Percentiles rank a stretch among this genome's conserved stretches.
phyloP scores from a whole-genome alignment of 2,329 filamentous ascomycete genomes.

The Colletotrichum liriopes region DNA sequence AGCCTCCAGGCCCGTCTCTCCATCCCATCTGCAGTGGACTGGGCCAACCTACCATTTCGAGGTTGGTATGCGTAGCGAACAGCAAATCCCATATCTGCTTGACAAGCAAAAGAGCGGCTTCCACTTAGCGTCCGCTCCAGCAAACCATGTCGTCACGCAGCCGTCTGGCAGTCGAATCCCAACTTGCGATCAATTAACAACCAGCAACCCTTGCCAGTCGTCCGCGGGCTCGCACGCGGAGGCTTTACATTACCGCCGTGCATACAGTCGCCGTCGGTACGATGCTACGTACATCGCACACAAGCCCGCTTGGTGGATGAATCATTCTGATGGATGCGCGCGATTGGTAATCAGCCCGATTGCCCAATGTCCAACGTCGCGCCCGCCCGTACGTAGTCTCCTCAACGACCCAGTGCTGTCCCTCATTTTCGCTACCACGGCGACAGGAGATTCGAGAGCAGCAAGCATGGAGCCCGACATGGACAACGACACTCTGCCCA shows the following conservation, averaged over 20 bases:
- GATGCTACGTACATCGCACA: not conserved
- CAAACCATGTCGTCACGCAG: not conserved
- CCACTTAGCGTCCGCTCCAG: not conserved
- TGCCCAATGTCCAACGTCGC: not conserved
- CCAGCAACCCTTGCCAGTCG: slow-evolving; percentile 7
- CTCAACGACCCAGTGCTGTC: not conserved
- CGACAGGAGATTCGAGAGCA: slow-evolving; percentile 32
- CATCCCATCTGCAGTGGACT: slow-evolving; percentile 1
- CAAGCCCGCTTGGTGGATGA: slow-evolving; percentile 27
- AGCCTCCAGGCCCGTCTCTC: slow-evolving; percentile 37
- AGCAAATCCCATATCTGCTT: slow-evolving; percentile 10
- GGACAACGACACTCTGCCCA: slow-evolving; percentile 8
- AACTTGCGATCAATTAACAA: slow-evolving; percentile 1
- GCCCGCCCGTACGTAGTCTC: not conserved
- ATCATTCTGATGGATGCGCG: slow-evolving; percentile 15
- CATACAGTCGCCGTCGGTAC: not conserved
- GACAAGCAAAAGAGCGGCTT: slow-evolving; percentile 9
- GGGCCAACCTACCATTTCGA: slow-evolving; percentile 7
- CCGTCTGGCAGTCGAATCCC: not conserved
- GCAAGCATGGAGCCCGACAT: slow-evolving; percentile 3
- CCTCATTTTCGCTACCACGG: slow-evolving; percentile 36
- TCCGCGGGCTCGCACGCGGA: slow-evolving; percentile 1
- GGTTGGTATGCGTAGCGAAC: slow-evolving; percentile 7
- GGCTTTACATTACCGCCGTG: not conserved
- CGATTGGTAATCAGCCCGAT: slow-evolving; percentile 37